phyloP scores from a whole-genome alignment of 164 flowering plant species.

The Chimonanthus salicifolius region DNA sequence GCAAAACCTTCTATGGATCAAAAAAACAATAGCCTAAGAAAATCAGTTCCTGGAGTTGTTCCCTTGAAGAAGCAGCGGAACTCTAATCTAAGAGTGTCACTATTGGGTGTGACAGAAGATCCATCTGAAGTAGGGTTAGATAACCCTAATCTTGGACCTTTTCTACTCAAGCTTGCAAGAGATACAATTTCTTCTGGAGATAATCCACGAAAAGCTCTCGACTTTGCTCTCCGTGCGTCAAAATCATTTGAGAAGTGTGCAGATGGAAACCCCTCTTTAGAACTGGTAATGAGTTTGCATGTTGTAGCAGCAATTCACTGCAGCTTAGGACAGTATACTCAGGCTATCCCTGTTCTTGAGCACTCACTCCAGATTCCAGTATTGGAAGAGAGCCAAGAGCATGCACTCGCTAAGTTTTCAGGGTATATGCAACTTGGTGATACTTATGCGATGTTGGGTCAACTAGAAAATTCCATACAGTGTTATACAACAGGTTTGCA shows the following conservation, averaged over 20 bases:
- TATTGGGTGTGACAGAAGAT: constrained; percentile 35
- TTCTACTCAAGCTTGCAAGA: constrained; percentile 80
- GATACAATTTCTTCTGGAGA: constrained; percentile 79
- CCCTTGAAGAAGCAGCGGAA: constrained; percentile 40
- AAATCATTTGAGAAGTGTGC: constrained; percentile 75
- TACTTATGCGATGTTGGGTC: constrained; percentile 85
- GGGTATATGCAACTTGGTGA: constrained; percentile 98
- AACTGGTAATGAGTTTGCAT: constrained; percentile 85
- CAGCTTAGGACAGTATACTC: constrained; percentile 63
- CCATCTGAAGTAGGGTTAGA: constrained; percentile 41
- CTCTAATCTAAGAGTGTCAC: constrained; percentile 26
- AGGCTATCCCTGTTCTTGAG: constrained; percentile 80
- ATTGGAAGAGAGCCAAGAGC: constrained; percentile 68
- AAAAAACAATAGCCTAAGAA: constrained; percentile 25
- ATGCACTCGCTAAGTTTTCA: constrained; percentile 89
- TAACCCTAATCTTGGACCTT: constrained; percentile 74
- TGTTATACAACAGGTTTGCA: constrained; percentile 69
- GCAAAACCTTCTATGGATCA: constrained; percentile 47
- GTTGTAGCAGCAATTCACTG: constrained; percentile 86
- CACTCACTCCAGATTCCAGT: constrained; percentile 72
- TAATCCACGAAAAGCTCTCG: constrained; percentile 69
- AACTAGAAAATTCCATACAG: constrained; percentile 65
- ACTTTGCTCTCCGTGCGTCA: constrained; percentile 68
- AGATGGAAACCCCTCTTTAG: constrained; percentile 71
- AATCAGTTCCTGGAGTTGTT: constrained; percentile 23